Conservation (phyloP, 768 basidiomycete species). For the Suillus decipiens region DNA sequence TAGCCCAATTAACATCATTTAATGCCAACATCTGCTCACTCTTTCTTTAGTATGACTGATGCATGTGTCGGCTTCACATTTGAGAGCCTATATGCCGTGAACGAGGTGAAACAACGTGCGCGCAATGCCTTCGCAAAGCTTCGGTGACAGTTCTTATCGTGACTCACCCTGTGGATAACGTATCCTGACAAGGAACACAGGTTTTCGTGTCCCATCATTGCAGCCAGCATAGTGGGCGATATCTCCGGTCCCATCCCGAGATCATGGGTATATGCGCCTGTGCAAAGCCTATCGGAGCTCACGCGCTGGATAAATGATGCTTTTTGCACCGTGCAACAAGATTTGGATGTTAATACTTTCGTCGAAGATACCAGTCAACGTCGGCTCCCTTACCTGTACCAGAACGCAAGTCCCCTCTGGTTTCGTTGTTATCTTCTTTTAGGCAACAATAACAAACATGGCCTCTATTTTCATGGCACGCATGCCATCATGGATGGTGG, state of each 20-base stretch:
- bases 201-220: constrained; percentile 17
- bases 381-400: constrained; percentile 19
- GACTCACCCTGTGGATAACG: background rate
- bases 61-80: constrained; percentile 17
- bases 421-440: constrained; percentile 20
- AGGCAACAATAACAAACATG: constrained; percentile 18
- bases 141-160: constrained; percentile 7
- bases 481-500: constrained; percentile 26
- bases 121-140: constrained; percentile 16
- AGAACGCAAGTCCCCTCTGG: constrained; percentile 1
- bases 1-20: background rate
- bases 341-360: constrained; percentile 21
- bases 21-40: background rate
- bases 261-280: constrained; percentile 23
- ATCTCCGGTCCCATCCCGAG: background rate
- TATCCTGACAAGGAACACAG: constrained; percentile 2
- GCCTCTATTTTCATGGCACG: constrained; percentile 25
- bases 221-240: constrained; percentile 11
- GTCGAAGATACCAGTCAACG: constrained; percentile 16
- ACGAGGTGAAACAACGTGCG: constrained; percentile 8
- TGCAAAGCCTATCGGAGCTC: constrained; percentile 18
- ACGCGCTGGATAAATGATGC: constrained; percentile 25
- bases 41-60: constrained; percentile 7
- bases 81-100: constrained; percentile 2
- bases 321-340: constrained; percentile 18